Evolutionary conservation across 1,139 yeast genomes (phyloP), one percentile per base, ranked within the genome.

Genomic region (Sugiyamaella castrensis): DNA sequence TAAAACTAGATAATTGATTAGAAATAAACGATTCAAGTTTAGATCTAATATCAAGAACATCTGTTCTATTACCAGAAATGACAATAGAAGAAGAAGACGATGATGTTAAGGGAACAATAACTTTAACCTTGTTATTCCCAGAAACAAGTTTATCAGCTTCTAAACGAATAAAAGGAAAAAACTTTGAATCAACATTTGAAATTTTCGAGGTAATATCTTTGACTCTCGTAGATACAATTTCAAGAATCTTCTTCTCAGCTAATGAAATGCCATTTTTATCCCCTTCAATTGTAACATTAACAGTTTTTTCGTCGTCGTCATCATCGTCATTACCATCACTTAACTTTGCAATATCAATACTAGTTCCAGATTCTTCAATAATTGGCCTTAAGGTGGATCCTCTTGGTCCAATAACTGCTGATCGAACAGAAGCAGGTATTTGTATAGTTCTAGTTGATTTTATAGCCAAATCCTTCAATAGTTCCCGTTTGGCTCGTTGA

Each of bases 331-430:
- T 53, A 32, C 34, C 50, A n/a, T 53, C 41, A 19, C 60, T 67
- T 44, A 70, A 71, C 61, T 72, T 79, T 24, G 82, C 83, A 61
- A 92, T 81, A 62, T 89, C 89, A 63, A 92, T 79, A 60, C 76
- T 84, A 49, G 87, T 88, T 48, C 81, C 86, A 54, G 86, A 77
- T 42, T 79, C 74, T 49, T 77, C 84, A 50, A 86, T 76, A 59
- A 94, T 87, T 52, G 92, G 89, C 64, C 82, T 86, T 68, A 94
- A 79, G 55, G 76, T 85, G 58, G 78, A 78, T 63, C 98, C 99
- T 67, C 84, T 87, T 41, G 92, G 79, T 51, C 99, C 99, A 70
- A 94, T 89, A 55, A 94, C 80, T 51, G 80, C 78, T 3, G 95
- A 78, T 67, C 96, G 81, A 48, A 88, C 77, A 58, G 80, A 79